Evolutionary conservation across 2,329 filamentous ascomycete species (phyloP).

Genomic region (Sclerotinia subarctica): DNA sequence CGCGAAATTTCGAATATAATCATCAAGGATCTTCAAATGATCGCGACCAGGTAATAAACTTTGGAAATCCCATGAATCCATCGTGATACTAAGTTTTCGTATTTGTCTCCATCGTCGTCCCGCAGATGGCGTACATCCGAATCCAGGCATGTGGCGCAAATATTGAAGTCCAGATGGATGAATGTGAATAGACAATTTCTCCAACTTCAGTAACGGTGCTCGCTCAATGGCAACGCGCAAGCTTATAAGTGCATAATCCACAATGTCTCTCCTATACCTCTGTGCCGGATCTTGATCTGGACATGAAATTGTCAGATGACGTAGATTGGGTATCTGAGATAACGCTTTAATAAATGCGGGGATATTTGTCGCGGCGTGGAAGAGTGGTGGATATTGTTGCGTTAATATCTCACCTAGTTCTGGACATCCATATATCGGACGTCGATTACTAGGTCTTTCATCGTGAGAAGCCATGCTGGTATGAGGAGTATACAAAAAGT

Average conservation of each 20-base stretch:
- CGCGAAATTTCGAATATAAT: constrained; percentile 72
- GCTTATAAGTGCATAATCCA: constrained; percentile 87
- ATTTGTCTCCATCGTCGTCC: constrained; percentile 75
- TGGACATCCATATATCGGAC: constrained; percentile 75
- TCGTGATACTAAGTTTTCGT: constrained; percentile 66
- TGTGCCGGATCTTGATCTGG: constrained; percentile 67
- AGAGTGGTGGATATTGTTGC: constrained; percentile 82
- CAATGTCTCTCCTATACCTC: constrained; percentile 70
- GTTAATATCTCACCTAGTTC: constrained; percentile 79
- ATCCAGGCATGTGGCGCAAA: constrained; percentile 69
- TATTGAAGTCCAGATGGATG: constrained; percentile 76
- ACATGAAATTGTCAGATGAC: constrained; percentile 73
- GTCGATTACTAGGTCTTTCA: constrained; percentile 37
- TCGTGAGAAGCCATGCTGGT: constrained; percentile 60
- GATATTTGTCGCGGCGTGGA: constrained; percentile 86
- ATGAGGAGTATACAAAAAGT: constrained; percentile 78
- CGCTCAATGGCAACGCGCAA: constrained; percentile 79
- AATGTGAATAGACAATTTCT: constrained; percentile 69
- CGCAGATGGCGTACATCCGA: constrained; percentile 71
- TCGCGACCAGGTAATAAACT: constrained; percentile 59
- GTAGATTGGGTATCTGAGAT: constrained; percentile 63
- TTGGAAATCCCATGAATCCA: constrained; percentile 66
- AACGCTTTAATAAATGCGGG: constrained; percentile 77
- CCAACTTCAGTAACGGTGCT: constrained; percentile 61
- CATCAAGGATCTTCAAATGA: constrained; percentile 75